These are phyloP conservation scores for Lactarius deliciosus DNA, from an alignment of 768 basidiomycete genomes.

Conservation along the genomic window DNA sequence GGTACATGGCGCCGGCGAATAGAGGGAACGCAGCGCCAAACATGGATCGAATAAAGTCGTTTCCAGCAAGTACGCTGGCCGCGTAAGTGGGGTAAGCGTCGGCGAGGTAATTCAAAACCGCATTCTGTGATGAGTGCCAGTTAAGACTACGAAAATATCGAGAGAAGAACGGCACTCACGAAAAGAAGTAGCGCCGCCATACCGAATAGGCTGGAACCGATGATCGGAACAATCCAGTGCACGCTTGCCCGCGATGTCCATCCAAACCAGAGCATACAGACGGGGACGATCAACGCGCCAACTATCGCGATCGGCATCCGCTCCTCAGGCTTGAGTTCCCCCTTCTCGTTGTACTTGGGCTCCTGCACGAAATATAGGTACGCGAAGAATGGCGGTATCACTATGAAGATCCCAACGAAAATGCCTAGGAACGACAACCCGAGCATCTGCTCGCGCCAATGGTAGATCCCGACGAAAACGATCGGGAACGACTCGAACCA, in stretches of 20 bases:
- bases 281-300: constrained; percentile 37
- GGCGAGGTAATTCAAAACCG: constrained; percentile 36
- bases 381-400: constrained; percentile 27
- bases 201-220: constrained; percentile 38
- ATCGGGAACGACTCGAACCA: constrained; percentile 40
- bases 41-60: constrained; percentile 37
- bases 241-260: constrained; percentile 35
- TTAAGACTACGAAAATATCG: constrained; percentile 27
- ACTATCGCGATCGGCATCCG: constrained; percentile 39
- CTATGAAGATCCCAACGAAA: constrained; percentile 17
- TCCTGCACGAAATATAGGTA: constrained; percentile 28
- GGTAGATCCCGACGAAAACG: constrained; percentile 38
- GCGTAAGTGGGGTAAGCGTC: constrained; percentile 37
- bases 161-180: constrained; percentile 30
- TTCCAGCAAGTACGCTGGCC: constrained; percentile 39
- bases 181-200: constrained; percentile 38
- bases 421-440: constrained; percentile 37
- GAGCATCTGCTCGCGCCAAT: constrained; percentile 36
- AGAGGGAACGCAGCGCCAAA: constrained; percentile 28
- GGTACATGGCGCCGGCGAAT: constrained; percentile 32
- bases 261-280: constrained; percentile 39
- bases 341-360: constrained; percentile 27
- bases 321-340: constrained; percentile 33
- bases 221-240: constrained; percentile 40
- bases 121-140: constrained; percentile 5